Conservation (phyloP, 2,329 filamentous ascomycete genomes). For the Byssochlamys sp. region DNA sequence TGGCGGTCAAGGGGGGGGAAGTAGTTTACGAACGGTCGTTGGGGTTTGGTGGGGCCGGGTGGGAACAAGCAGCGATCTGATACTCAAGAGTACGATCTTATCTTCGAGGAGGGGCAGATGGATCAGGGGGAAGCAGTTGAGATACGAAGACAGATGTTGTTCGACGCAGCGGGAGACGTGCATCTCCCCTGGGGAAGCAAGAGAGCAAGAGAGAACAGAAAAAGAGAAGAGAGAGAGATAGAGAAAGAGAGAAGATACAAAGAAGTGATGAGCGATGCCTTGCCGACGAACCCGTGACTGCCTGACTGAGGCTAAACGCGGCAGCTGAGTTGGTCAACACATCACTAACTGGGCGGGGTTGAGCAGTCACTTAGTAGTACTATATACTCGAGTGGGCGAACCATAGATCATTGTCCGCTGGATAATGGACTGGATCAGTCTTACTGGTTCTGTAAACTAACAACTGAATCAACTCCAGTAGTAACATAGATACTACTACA, state of each 20-base stretch:
- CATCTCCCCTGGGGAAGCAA: neutral
- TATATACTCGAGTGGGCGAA: too few species aligned
- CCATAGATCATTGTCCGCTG: too few species aligned
- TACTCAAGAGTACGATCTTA: neutral
- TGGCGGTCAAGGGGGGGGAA: neutral
- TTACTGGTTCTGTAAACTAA: too few species aligned
- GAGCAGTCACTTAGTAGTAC: too few species aligned
- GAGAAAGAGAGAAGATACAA: constrained; percentile 16
- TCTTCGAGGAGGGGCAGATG: neutral
- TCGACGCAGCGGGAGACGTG: neutral
- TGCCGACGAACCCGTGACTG: neutral
- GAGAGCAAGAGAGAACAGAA: too few species aligned
- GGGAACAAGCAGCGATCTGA: neutral
- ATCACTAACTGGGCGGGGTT: too few species aligned
- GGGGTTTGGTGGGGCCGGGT: neutral
- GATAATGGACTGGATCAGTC: too few species aligned
- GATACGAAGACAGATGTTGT: neutral
- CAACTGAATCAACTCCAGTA: too few species aligned
- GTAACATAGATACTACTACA: too few species aligned
- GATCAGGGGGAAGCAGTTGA: constrained; percentile 2
- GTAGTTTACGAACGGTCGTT: neutral
- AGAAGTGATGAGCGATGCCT: constrained; percentile 25
- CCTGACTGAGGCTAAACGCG: neutral
- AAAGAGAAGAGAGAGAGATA: constrained; percentile 4
- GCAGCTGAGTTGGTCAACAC: constrained; percentile 5